Conservation (phyloP, 2,329 filamentous ascomycete genomes). For the Aspergillus quadrilineatus region DNA sequence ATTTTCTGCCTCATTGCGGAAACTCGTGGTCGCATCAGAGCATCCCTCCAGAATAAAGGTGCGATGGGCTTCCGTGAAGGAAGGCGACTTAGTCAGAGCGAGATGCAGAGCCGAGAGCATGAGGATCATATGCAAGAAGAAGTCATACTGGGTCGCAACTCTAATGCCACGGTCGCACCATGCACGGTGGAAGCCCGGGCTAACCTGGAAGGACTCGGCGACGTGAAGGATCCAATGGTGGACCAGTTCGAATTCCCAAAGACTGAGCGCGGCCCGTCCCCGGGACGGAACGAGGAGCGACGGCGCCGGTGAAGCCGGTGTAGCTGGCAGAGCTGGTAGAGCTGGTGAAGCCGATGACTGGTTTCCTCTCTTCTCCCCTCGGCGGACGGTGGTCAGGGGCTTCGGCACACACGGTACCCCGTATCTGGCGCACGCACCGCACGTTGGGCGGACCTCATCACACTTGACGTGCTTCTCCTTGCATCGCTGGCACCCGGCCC, state of each 20-base stretch:
- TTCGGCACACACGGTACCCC: neutral
- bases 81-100: neutral
- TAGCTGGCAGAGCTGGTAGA: neutral
- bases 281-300: neutral
- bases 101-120: neutral
- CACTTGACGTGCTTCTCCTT: neutral
- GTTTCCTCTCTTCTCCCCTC: neutral
- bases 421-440: neutral
- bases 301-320: neutral
- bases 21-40: neutral
- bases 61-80: neutral
- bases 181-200: neutral
- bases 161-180: neutral
- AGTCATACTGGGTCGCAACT: neutral
- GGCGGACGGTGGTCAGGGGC: neutral
- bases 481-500: neutral
- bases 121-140: slow-evolving; percentile 1
- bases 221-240: neutral
- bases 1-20: neutral
- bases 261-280: neutral
- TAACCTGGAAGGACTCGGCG: neutral
- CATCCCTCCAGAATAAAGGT: neutral
- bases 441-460: neutral
- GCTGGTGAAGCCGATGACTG: neutral
- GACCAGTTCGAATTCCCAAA: neutral